Conservation (phyloP, 192 early-diverging fungal species). For the Pecoramyces ruminantium region DNA sequence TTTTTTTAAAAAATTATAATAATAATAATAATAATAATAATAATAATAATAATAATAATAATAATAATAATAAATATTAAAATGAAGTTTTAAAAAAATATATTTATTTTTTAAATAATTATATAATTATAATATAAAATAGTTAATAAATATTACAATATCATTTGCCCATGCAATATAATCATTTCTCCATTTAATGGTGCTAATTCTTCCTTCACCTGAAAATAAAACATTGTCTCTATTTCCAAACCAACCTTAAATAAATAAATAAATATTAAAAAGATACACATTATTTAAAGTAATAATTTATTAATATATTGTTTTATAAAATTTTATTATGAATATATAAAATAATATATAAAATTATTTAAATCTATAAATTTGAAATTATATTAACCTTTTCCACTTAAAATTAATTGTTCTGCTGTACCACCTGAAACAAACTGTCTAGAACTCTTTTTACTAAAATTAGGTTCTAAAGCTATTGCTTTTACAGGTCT, state of each 20-base stretch:
- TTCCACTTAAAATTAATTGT: constrained; percentile 67
- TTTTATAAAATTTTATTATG: too few species aligned
- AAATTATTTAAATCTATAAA: too few species aligned
- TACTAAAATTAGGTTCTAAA: constrained; percentile 73
- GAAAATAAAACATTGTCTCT: constrained; percentile 63
- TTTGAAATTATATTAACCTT: constrained; percentile 25
- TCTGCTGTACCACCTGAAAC: constrained; percentile 84
- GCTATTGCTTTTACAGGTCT: constrained; percentile 80
- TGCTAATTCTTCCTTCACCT: constrained; percentile 77
- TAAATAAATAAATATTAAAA: neutral
- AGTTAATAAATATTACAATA: constrained; percentile 30
- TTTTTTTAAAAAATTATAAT: neutral
- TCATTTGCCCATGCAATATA: constrained; percentile 94
- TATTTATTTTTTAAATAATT: too few species aligned
- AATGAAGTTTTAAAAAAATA: too few species aligned
- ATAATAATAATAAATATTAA: too few species aligned
- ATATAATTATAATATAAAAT: neutral
- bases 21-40: too few species aligned
- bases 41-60: too few species aligned
- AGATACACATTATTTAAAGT: too few species aligned
- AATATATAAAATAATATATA: too few species aligned
- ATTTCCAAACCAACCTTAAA: constrained; percentile 72
- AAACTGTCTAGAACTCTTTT: constrained; percentile 56
- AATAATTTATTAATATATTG: neutral
- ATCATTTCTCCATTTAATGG: constrained; percentile 64